phyloP scores from a whole-genome alignment of 495 filamentous ascomycete species.

The Talaromyces thailandensis region DNA sequence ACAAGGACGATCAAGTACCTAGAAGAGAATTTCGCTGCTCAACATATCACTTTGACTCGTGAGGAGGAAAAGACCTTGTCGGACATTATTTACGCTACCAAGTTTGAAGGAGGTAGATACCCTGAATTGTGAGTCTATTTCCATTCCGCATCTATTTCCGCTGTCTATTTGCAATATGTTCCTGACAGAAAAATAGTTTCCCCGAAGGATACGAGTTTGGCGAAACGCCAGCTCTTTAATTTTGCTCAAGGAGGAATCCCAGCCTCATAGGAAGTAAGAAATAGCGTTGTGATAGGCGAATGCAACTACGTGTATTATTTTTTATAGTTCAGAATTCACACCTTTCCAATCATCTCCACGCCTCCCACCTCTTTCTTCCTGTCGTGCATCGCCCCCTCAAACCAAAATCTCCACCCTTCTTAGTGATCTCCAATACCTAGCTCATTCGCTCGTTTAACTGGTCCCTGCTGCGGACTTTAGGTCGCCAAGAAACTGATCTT shows the following conservation, averaged over 20 bases:
- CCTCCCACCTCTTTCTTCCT: not conserved
- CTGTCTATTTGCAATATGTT: not conserved
- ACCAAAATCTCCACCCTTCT: slow-evolving; percentile 7
- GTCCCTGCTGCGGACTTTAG: not conserved
- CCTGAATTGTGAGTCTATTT: slow-evolving; percentile 12
- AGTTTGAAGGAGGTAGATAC: slow-evolving; percentile 12
- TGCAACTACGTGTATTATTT: not conserved
- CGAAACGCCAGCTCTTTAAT: not conserved
- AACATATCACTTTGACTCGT: slow-evolving; percentile 30
- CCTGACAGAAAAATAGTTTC: not conserved
- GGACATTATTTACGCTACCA: slow-evolving; percentile 24
- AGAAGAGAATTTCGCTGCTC: slow-evolving; percentile 43
- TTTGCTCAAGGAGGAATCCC: not conserved
- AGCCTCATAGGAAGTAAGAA: not conserved
- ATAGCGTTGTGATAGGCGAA: not conserved
- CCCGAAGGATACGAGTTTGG: not conserved
- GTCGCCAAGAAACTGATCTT: not conserved
- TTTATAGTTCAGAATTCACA: not conserved
- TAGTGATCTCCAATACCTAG: slow-evolving; percentile 10
- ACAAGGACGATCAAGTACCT: slow-evolving; percentile 46
- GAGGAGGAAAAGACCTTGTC: slow-evolving; percentile 37
- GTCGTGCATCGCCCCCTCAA: slow-evolving; percentile 4
- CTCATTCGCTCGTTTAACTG: slow-evolving; percentile 12
- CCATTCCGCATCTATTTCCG: not conserved
- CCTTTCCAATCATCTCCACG: slow-evolving; percentile 1